Evolutionary conservation across 2,329 filamentous ascomycete genomes (phyloP).

Genomic region (Botrytis cinerea): DNA sequence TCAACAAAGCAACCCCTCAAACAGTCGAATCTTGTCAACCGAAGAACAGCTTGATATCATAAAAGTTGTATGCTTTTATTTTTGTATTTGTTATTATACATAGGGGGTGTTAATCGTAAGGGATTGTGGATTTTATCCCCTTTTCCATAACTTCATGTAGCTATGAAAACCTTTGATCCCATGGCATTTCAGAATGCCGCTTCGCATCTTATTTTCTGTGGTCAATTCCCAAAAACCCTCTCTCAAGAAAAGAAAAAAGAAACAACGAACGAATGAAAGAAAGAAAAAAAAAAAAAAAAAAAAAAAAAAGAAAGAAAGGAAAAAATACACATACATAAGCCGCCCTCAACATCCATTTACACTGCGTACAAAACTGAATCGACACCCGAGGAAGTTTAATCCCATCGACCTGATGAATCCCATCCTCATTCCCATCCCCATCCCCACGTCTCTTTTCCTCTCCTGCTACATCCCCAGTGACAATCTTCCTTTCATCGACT

Average conservation of each 20-base stretch:
- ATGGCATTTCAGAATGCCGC: no score
- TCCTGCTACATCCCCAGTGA: background rate
- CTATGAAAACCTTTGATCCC: no score
- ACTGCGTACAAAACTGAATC: constrained; percentile 94
- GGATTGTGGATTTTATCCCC: no score
- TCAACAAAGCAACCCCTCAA: background rate
- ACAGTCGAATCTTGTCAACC: no score
- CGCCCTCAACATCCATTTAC: constrained; percentile 82
- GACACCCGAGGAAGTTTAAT: constrained; percentile 63
- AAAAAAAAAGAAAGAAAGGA: background rate
- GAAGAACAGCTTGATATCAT: no score
- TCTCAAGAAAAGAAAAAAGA: background rate
- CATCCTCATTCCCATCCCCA: background rate
- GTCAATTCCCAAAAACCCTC: no score
- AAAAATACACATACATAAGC: constrained; percentile 65
- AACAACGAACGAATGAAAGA: no score
- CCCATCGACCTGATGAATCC: background rate
- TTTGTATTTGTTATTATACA: no score
- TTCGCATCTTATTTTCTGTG: no score
- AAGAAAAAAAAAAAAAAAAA: background rate
- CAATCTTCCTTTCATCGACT: background rate
- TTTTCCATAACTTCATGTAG: no score
- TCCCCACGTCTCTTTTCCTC: background rate
- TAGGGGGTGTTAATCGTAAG: no score
- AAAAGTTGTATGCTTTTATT: no score